Base-by-base conservation (phyloP, 305 asterid genomes). In the Lippia alba region DNA sequence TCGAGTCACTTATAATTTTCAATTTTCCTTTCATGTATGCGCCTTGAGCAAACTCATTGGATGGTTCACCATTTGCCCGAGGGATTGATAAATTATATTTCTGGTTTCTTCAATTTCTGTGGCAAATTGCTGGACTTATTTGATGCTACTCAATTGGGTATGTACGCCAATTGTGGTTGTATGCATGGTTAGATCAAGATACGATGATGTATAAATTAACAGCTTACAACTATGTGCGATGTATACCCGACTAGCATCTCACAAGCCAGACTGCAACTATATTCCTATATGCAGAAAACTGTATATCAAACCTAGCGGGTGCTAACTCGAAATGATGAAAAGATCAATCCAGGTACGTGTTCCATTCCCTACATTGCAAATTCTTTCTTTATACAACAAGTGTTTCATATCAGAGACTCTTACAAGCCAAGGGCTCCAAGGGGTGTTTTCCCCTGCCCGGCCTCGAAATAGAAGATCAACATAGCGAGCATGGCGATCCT, bases 391-490 rank as follows among this genome's bases (percentile, higher is more conserved):
- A 69, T 65, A 84, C 81, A 76, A 48, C 50, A 67, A 44, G 55
- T 48, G 33, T 51, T 17, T 48, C 54, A 48, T 5, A 6, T 15
- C 20, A 14, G 61, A 12, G 3, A 56, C 12, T 40, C 30, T 85
- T 80, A 91, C 86, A 88, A 80, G 46, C 99, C 97, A 72, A 94
- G 96, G 56, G 99, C 99, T 33, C 97, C 96, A 54, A 91, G 95
- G 65, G 99, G 99, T 20, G 97, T 91, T 78, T 94, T 94, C 79
- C 99, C 97, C 61, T 94, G 99, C 40, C 97, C 97, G 1, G 97
- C 99, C 71, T 94, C 99, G 56, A 91, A 88, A 79, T 91, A 91
- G 87, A 94, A 94, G 71, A 94, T 90, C 30, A 91, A 80, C 97
- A 90, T 91, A 3, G 97, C 99, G 70, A 94, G 8, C 99, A 94